phyloP scores from a whole-genome alignment of 805 yeast genomes.

The Wickerhamomyces ciferrii region DNA sequence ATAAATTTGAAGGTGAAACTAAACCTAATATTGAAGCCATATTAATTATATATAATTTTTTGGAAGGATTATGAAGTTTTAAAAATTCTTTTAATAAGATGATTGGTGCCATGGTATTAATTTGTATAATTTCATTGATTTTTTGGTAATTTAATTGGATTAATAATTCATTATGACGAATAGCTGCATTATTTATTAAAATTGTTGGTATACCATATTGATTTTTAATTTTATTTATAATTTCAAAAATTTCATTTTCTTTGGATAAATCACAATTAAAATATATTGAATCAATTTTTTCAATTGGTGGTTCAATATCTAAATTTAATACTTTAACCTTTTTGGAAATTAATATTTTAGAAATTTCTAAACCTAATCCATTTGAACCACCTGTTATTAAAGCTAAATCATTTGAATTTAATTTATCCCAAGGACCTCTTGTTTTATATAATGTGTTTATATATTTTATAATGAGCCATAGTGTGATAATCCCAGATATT shows the following conservation, averaged over 20 bases:
- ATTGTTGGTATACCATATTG: slow-evolving; percentile 54
- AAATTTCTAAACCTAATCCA: slow-evolving; percentile 29
- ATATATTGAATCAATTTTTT: slow-evolving; percentile 23
- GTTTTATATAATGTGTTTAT: slow-evolving; percentile 10
- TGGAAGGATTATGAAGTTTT: slow-evolving; percentile 43
- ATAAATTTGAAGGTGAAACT: slow-evolving; percentile 69
- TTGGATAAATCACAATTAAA: slow-evolving; percentile 65
- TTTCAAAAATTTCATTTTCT: slow-evolving; percentile 31
- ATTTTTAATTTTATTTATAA: slow-evolving; percentile 33
- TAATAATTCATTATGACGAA: slow-evolving; percentile 47
- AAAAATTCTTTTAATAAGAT: slow-evolving; percentile 61
- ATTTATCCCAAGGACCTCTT: slow-evolving; percentile 15
- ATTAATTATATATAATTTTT: slow-evolving; percentile 71
- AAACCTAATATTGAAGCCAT: slow-evolving; percentile 78
- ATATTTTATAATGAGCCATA: neutral
- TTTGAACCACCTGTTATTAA: slow-evolving; percentile 34
- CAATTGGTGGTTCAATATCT: slow-evolving; percentile 19
- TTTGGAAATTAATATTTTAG: slow-evolving; percentile 11
- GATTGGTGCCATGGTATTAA: slow-evolving; percentile 64
- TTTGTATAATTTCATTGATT: slow-evolving; percentile 50
- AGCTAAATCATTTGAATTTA: slow-evolving; percentile 13
- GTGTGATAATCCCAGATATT: neutral
- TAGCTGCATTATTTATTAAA: slow-evolving; percentile 81
- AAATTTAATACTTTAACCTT: slow-evolving; percentile 20
- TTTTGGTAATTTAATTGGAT: slow-evolving; percentile 45